These are phyloP conservation scores for Exophiala sideris DNA, from an alignment of 2,329 filamentous ascomycete species.

Conservation along the genomic window DNA sequence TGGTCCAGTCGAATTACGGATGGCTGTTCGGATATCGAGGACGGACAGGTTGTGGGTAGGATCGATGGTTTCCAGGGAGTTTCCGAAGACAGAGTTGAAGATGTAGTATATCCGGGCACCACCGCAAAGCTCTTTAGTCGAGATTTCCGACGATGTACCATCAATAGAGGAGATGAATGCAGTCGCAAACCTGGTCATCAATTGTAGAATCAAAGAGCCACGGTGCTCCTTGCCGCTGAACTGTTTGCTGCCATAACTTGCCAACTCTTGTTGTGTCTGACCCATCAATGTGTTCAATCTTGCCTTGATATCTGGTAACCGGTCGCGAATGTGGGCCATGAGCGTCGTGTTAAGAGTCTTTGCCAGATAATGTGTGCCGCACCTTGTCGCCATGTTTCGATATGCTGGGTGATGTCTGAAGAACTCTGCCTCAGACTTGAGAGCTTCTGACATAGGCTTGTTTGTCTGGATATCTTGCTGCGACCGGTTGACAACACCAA, in stretches of 20 bases:
- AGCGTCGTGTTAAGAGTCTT: conserved; percentile 93
- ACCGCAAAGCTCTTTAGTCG: conserved; percentile 94
- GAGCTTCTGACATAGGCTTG: conserved; percentile 88
- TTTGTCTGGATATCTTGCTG: conserved; percentile 97
- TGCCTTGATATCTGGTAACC: conserved; percentile 95
- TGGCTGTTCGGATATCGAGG: conserved; percentile 92
- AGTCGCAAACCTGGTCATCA: conserved; percentile 97
- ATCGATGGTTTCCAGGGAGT: conserved; percentile 91
- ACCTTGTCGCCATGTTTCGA: conserved; percentile 88
- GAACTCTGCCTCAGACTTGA: conserved; percentile 87
- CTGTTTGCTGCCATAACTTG: conserved; percentile 95
- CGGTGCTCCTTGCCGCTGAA: conserved; percentile 97
- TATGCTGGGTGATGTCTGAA: conserved; percentile 97
- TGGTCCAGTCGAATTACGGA: conserved; percentile 95
- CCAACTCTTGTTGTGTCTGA: conserved; percentile 97
- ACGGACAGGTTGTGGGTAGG: conserved; percentile 93
- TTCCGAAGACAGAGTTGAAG: conserved; percentile 98
- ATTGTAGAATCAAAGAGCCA: conserved; percentile 87
- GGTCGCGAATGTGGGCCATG: conserved; percentile 93
- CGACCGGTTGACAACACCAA: conserved; percentile 95
- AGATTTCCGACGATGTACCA: conserved; percentile 96
- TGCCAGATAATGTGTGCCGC: conserved; percentile 89
- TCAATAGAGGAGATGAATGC: conserved; percentile 99
- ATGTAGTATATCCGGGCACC: conserved; percentile 97
- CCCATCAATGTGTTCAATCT: conserved; percentile 97